These are phyloP conservation scores for Beverwykella pulmonaria DNA, from an alignment of 495 filamentous ascomycete species.

Conservation along the genomic window DNA sequence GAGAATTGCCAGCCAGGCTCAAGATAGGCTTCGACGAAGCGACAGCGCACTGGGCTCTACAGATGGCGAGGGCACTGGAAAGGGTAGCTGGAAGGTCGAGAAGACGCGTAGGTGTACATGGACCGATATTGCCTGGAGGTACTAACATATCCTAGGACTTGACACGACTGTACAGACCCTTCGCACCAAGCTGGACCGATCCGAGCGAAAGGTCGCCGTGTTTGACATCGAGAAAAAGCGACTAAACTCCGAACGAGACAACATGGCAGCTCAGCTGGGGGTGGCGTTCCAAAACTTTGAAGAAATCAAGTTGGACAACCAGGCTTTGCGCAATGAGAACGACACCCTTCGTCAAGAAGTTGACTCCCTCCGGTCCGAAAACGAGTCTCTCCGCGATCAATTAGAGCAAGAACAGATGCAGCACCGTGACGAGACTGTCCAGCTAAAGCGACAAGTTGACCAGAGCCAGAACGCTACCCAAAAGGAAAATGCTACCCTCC, in stretches of 20 bases:
- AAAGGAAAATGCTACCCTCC: conserved; percentile 32
- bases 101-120: conserved; percentile 56
- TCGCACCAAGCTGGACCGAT: conserved; percentile 60
- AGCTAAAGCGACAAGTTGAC: conserved; percentile 29
- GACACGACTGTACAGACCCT: conserved; percentile 61
- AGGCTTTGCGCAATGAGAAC: conserved; percentile 37
- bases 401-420: conserved; percentile 29
- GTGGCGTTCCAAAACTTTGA: conserved; percentile 65
- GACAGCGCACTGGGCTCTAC: conserved; percentile 51
- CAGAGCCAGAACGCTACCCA: conserved; percentile 27
- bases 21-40: conserved; percentile 49
- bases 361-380: conserved; percentile 40
- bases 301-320: conserved; percentile 57
- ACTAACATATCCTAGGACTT: conserved; percentile 42
- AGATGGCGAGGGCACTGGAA: conserved; percentile 47
- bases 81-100: conserved; percentile 51
- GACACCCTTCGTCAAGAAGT: conserved; percentile 38
- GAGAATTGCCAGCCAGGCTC: conserved; percentile 52
- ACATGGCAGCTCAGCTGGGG: conserved; percentile 64
- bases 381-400: conserved; percentile 34
- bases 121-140: background rate
- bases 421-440: conserved; percentile 27
- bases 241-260: conserved; percentile 65
- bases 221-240: conserved; percentile 63
- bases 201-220: conserved; percentile 61